Conservation (phyloP, 495 filamentous ascomycete species). For the Delitschia confertaspora region DNA sequence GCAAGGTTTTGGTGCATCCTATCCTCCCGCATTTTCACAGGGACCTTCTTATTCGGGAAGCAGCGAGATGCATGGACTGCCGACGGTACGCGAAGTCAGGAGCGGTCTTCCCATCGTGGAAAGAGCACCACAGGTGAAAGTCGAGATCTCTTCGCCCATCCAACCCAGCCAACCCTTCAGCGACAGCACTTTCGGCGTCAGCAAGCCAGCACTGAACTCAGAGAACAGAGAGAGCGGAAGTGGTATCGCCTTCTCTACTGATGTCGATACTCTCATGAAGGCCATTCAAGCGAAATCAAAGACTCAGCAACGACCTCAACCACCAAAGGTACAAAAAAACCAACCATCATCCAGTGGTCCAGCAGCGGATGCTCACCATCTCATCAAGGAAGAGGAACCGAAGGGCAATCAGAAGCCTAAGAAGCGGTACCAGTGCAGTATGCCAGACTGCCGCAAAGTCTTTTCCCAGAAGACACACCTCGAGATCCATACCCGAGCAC, state of each 20-base stretch:
- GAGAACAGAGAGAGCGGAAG: slow-evolving; percentile 18
- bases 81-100: slow-evolving; percentile 14
- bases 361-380: slow-evolving; percentile 9
- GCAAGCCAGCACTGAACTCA: slow-evolving; percentile 8
- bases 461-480: slow-evolving; percentile 92
- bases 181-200: slow-evolving; percentile 19
- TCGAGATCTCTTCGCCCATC: slow-evolving; percentile 31
- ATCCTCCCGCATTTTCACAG: slow-evolving; percentile 16
- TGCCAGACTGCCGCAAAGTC: slow-evolving; percentile 67
- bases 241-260: slow-evolving; percentile 58
- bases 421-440: slow-evolving; percentile 67
- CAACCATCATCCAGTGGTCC: neutral
- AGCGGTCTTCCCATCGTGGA: slow-evolving; percentile 17
- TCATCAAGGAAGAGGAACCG: slow-evolving; percentile 8
- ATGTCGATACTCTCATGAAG: slow-evolving; percentile 87
- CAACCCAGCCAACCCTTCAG: slow-evolving; percentile 27
- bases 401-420: slow-evolving; percentile 32
- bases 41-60: slow-evolving; percentile 15
- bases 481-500: slow-evolving; percentile 81
- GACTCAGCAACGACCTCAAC: slow-evolving; percentile 31
- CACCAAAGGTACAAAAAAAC: slow-evolving; percentile 11
- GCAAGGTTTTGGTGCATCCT: slow-evolving; percentile 18
- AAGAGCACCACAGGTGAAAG: slow-evolving; percentile 31
- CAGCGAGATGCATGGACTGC: slow-evolving; percentile 13
- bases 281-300: slow-evolving; percentile 68